Base-by-base conservation (phyloP, 2,329 filamentous ascomycete species). In the Trichoderma guizhouense region DNA sequence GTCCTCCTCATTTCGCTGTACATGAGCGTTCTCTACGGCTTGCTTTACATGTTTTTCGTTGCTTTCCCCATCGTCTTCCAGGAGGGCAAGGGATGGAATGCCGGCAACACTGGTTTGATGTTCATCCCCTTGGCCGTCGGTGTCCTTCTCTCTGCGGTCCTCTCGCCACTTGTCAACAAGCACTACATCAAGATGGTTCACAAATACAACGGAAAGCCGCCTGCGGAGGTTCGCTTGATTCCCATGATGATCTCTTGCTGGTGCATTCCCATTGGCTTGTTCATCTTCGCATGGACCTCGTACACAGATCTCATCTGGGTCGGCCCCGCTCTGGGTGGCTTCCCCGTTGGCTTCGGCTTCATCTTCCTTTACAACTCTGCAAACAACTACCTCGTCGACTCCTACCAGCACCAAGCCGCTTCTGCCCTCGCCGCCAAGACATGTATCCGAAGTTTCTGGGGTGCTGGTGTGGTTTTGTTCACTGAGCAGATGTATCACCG, bases 51-150 rank as follows among this genome's bases (percentile, higher is more conserved):
- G 91, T 93, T 92, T 84, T 93, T 93, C 83, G 86, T 92, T 72
- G 90, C 90, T 72, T 92, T 83, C 78, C 88, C 89, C 36, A 88
- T 91, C 76, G 85, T 97, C 72, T 97, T 92, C 83, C 88, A 93
- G 75, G 85, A 90, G 80, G 92, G 92, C 72, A 97, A 97, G 82
- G 92, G 92, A 3, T 97, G 91, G 81, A 89, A 86, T 4, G 87
- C 93, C 32, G 88, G 92, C 43, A 90, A 84, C 32, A 94, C 93
- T 0, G 94, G 93, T 61, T 85, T 97, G 9, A 95, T 96, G 91
- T 97, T 97, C 81, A 94, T 96, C 74, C 93, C 93, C 2, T 80
- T 96, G 60, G 93, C 93, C 8, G 83, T 96, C 21, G 93, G 93
- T 65, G 93, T 96, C 18, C 21, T 95, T 2, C 73, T 83, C 55